Evolutionary conservation across 192 early-diverging fungal genomes (phyloP), one percentile per base, ranked within the genome.

Genomic region (Entrophospora sp.): DNA sequence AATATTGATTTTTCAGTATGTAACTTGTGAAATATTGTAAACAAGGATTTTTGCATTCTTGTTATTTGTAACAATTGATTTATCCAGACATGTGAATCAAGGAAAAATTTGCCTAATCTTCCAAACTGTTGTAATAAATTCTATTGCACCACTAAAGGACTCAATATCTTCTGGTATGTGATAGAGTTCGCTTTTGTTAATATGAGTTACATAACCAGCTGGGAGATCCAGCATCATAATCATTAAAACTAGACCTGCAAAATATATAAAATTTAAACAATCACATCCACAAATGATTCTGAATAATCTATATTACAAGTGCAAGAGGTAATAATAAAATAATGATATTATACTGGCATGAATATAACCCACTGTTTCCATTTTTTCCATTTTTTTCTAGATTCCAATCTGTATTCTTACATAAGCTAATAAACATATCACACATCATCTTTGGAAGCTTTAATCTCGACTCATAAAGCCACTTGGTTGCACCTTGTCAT

Each of bases 111-210:
- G n/a, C 30, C 45, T 62, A 20, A 40, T 62, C 14, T 43, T 46
- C 60, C 42, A 62, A n/a, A 62, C 60, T 62, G 60, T 42, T 14
- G 10, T 46, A 45, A 62, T 30, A 7, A 62, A 44, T 30, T 62
- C 42, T 46, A 46, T 6, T 25, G 30, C 60, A 1, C 28, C 14
- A 28, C 34, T 46, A 32, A 62, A 62, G 5, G 60, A 46, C 9
- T 46, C 16, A 4, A 62, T 32, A 8, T 62, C 44, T 45, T 62
- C 42, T 44, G 42, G 60, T 45, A 62, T 62, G 1, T 1, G 28
- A 62, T 62, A 62, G 10, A 62, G 28, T 31, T 43, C 38, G 7
- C 60, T 62, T 32, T 62, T 62, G 28, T 10, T 45, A 24, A 62
- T 9, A 34, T 42, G 60, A 16, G 40, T 31, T 34, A 62, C n/a